Percentiles rank a stretch among this genome's conserved stretches.
phyloP scores from a whole-genome alignment of 2,329 filamentous ascomycete genomes.

The Rutstroemia sp. region DNA sequence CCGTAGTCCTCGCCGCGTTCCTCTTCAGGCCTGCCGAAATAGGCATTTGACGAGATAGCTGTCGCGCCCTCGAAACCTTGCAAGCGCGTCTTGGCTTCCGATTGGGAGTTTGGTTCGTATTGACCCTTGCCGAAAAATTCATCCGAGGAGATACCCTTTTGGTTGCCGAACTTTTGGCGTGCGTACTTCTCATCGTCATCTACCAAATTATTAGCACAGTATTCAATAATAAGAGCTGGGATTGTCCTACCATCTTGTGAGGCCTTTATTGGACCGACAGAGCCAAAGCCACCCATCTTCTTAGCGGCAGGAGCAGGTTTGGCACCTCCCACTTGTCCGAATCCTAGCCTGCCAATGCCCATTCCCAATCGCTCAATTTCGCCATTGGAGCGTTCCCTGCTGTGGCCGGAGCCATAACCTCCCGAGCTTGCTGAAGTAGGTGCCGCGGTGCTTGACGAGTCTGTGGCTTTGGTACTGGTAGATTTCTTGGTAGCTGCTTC shows the following conservation, averaged over 20 bases:
- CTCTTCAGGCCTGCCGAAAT: constrained; percentile 85
- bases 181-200: constrained; percentile 78
- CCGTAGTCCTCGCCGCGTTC: constrained; percentile 67
- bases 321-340: constrained; percentile 27
- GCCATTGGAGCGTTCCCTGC: constrained; percentile 56
- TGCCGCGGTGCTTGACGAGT: constrained; percentile 54
- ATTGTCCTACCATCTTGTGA: constrained; percentile 52
- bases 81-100: constrained; percentile 80
- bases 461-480: constrained; percentile 30
- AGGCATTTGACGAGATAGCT: constrained; percentile 91
- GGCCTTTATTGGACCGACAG: constrained; percentile 68
- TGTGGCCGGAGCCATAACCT: constrained; percentile 55
- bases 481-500: constrained; percentile 39
- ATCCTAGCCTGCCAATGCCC: constrained; percentile 28
- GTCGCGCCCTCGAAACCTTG: constrained; percentile 90
- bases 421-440: constrained; percentile 69
- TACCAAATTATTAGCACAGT: constrained; percentile 28
- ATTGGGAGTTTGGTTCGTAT: constrained; percentile 72
- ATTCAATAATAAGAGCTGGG: background rate
- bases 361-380: constrained; percentile 88
- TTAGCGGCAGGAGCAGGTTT: constrained; percentile 32
- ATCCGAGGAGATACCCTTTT: constrained; percentile 96
- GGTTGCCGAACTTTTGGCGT: constrained; percentile 77
- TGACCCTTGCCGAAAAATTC: constrained; percentile 93
- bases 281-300: constrained; percentile 76